Base-by-base conservation (phyloP, 768 basidiomycete species). In the Kwoniella heveanensis region DNA sequence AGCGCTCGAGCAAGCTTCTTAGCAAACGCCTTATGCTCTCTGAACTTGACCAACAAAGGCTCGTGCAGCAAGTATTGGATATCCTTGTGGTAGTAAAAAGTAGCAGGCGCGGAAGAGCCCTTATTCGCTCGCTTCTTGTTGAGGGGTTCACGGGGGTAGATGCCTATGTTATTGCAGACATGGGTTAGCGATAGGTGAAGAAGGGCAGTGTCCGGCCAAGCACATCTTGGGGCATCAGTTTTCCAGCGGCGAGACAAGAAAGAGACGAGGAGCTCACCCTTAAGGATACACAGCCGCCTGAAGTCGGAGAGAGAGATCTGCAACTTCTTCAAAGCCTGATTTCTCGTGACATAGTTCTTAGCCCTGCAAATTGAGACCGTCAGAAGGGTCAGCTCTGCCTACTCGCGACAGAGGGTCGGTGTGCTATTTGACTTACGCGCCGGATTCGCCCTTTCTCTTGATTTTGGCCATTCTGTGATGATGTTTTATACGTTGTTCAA, bases 51-150 rank as follows among this genome's bases (percentile, higher is more conserved):
- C 25, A 99, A 83, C 12, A 98, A 88, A 1, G 96, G 96, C 78
- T 99, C 96, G 79, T 99, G 96, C 4, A 92, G 88, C 32, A 99
- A 87, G 81, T 95, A 98, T 60, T 91, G 90, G 68, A 99, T 95
- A 77, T 99, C 96, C 82, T 99, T 99, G 26, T 91, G 84, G 79
- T 98, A 97, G 82, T 99, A 99, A 82, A 98, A 99, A 2, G 93
- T 92, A 0, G 96, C 92, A 3, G 94, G 93, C 0, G 92, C 94
- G 56, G 93, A 92, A 2, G 92, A 95, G 1, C 95, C 96, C 80
- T 96, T 98, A 83, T 98, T 98, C 37, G 95, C 96, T 67, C 87
- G 87, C 80, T 97, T 99, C 72, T 86, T 87, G 81, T 86, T 88
- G 50, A 87, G 86, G 25, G 96, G 96, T 80, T 99, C 96, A 58